phyloP scores from a whole-genome alignment of 2,329 filamentous ascomycete genomes.

The Penicillium italicum region DNA sequence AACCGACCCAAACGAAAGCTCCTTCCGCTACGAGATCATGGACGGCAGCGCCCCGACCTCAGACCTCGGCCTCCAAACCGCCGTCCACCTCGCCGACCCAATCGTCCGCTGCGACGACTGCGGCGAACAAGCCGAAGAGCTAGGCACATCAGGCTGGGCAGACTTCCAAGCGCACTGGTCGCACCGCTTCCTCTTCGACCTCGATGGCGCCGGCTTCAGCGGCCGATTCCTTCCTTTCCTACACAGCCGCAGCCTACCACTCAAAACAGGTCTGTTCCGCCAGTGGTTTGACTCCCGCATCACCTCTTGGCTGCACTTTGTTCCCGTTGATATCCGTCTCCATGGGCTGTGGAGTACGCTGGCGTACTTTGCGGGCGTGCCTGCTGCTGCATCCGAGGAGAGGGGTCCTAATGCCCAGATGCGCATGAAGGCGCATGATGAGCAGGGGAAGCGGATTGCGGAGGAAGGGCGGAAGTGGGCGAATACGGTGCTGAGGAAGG shows the following conservation, averaged over 20 bases:
- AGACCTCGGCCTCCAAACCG: constrained; percentile 53
- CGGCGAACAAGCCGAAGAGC: constrained; percentile 50
- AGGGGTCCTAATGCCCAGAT: constrained; percentile 45
- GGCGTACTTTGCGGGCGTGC: constrained; percentile 65
- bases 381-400: constrained; percentile 17
- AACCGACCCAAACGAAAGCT: constrained; percentile 29
- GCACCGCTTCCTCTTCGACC: constrained; percentile 67
- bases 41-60: constrained; percentile 33
- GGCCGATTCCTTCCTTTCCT: constrained; percentile 63
- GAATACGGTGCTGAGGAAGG: constrained; percentile 58
- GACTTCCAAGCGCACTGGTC: constrained; percentile 59
- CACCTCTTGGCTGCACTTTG: constrained; percentile 74
- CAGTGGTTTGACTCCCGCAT: constrained; percentile 77
- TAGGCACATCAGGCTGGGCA: constrained; percentile 45
- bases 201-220: constrained; percentile 66
- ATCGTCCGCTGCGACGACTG: constrained; percentile 59
- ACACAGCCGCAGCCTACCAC: constrained; percentile 63
- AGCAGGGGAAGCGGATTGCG: constrained; percentile 63
- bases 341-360: constrained; percentile 71
- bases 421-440: constrained; percentile 48
- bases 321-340: constrained; percentile 70
- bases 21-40: constrained; percentile 57
- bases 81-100: constrained; percentile 58
- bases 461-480: constrained; percentile 65
- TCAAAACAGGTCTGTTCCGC: constrained; percentile 67